phyloP scores from a whole-genome alignment of 208 protist genomes.

The Willaertia magna region DNA sequence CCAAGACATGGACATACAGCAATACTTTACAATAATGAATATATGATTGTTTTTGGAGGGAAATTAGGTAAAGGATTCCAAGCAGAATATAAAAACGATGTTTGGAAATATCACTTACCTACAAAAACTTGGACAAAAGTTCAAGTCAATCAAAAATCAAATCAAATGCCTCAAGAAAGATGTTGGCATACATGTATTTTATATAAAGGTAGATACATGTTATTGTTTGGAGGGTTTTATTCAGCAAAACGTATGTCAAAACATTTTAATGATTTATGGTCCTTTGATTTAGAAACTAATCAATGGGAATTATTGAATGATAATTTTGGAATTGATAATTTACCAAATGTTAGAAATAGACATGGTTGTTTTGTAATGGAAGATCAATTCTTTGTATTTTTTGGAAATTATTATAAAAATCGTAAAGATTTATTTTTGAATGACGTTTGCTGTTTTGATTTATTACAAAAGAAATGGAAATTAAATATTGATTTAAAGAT shows the following conservation, averaged over 20 bases:
- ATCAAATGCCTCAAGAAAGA: background rate
- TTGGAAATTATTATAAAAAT: background rate
- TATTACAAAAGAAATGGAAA: too few species aligned
- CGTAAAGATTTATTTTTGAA: background rate
- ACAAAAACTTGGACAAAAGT: background rate
- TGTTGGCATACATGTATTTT: slow-evolving; percentile 1
- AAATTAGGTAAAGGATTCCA: background rate
- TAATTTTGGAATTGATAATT: background rate
- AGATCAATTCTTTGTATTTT: background rate
- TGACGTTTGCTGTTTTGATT: background rate
- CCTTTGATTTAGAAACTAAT: background rate
- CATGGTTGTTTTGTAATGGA: background rate
- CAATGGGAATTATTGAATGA: background rate
- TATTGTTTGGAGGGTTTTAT: background rate
- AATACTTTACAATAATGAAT: background rate
- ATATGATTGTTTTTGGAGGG: background rate
- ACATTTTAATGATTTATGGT: background rate
- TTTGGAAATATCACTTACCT: background rate
- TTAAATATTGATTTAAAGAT: too few species aligned
- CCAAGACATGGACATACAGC: background rate
- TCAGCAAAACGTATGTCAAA: background rate
- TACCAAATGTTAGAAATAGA: background rate
- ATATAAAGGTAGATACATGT: background rate
- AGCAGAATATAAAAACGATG: background rate
- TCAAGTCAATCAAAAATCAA: background rate